phyloP scores from a whole-genome alignment of 352 stramenopile species.

The Phytophthora cactorum region DNA sequence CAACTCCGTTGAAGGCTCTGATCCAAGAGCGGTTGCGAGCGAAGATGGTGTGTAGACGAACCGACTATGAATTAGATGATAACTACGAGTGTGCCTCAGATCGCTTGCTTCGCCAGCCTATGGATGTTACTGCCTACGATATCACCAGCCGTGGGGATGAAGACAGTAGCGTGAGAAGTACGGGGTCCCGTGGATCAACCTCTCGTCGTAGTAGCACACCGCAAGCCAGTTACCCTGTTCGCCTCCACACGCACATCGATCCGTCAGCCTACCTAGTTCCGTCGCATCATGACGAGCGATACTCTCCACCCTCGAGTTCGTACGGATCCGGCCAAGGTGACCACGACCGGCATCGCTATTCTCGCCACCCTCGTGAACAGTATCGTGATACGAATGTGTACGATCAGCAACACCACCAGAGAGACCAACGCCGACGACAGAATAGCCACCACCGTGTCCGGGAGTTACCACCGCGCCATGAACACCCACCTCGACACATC shows the following conservation, averaged over 20 bases:
- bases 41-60: slow-evolving; percentile 61
- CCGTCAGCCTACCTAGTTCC: slow-evolving; percentile 31
- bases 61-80: slow-evolving; percentile 27
- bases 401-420: slow-evolving; percentile 17
- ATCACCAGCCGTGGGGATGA: slow-evolving; percentile 16
- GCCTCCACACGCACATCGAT: slow-evolving; percentile 40
- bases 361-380: slow-evolving; percentile 24
- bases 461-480: slow-evolving; percentile 18
- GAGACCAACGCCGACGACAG: slow-evolving; percentile 19
- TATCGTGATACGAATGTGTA: slow-evolving; percentile 24
- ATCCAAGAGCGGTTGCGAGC: slow-evolving; percentile 75
- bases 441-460: slow-evolving; percentile 22
- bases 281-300: slow-evolving; percentile 18
- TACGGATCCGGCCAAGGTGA: slow-evolving; percentile 5
- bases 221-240: slow-evolving; percentile 19
- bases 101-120: slow-evolving; percentile 17
- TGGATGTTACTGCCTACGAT: slow-evolving; percentile 28
- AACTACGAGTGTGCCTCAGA: slow-evolving; percentile 25
- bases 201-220: slow-evolving; percentile 6
- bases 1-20: slow-evolving; percentile 70
- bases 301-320: slow-evolving; percentile 14
- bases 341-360: slow-evolving; percentile 17
- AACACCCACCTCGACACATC: slow-evolving; percentile 14
- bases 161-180: background rate
- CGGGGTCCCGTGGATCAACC: slow-evolving; percentile 7